Base-by-base conservation (phyloP, 164 flowering plant species). In the Dillenia turbinata region DNA sequence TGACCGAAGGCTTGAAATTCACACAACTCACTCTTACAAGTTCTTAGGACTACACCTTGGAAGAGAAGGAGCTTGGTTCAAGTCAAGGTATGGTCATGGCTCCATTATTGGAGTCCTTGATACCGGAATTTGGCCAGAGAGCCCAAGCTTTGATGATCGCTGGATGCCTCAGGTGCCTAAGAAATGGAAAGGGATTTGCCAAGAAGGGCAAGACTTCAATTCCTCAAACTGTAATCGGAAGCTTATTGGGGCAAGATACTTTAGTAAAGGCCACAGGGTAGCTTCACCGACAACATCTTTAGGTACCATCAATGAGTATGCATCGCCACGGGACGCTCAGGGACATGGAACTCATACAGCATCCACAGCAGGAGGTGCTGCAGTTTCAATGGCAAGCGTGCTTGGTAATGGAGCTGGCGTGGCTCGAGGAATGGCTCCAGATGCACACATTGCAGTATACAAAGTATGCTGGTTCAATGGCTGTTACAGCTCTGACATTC, bases 321-420 rank as follows among this genome's bases (percentile, higher is more conserved):
- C 70, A 19, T 90, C 98, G 1, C 84, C 97, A 0, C 78, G 96
- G 10, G 98, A 93, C 62, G 76, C 90, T 0, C 78, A 74, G n/a
- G 97, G 97, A 1, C 98, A 93, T 56, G 98, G 98, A 16, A 93
- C 94, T n/a, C 98, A 93, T 75, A 93, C 98, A 0, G 72, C 97
- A 10, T 88, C 96, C 1, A 93, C 94, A 5, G 98, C 96, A 3
- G 92, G 78, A 0, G 97, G 98, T 26, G 72, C 70, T 19, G 61
- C 84, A 0, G 96, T 93, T 24, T 61, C 74, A 3, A 75, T 60
- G 79, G 97, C 96, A 0, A 79, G 83, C 49, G 94, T 90, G 66
- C 76, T 90, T 1, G 97, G 98, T 10, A 71, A 70, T 14, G 98
- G 82, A 26, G 81, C 74, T 0, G 98, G 97, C 13, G 84, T 66